Percentiles rank a stretch among this genome's conserved stretches.
These are phyloP conservation scores for Termitomyces sp. DNA, from an alignment of 768 basidiomycete species.

Conservation along the genomic window DNA sequence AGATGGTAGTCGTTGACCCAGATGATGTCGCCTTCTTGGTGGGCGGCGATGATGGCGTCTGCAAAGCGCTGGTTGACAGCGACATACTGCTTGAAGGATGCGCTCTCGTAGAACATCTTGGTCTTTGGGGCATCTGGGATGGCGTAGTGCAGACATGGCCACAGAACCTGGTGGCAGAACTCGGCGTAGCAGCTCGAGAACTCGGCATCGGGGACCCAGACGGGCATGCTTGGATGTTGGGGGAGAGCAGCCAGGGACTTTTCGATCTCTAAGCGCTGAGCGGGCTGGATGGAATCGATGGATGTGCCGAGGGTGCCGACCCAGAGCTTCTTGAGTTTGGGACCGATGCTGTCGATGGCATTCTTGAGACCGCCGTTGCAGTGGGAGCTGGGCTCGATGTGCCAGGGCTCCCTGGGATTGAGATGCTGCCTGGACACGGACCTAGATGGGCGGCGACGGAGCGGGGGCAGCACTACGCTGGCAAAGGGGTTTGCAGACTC, in stretches of 20 bases:
- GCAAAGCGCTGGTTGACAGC: constrained; percentile 91
- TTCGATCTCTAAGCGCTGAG: constrained; percentile 52
- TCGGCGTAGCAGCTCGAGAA: constrained; percentile 80
- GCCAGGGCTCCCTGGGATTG: constrained; percentile 29
- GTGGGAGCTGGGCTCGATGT: constrained; percentile 56
- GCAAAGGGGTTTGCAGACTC: constrained; percentile 58
- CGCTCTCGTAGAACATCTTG: constrained; percentile 74
- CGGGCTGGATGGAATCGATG: constrained; percentile 59
- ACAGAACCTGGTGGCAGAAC: constrained; percentile 86
- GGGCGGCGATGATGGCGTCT: constrained; percentile 70
- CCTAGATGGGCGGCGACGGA: constrained; percentile 47
- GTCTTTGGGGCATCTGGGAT: constrained; percentile 86
- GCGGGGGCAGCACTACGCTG: constrained; percentile 29
- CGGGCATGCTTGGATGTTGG: constrained; percentile 37
- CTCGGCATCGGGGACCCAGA: constrained; percentile 80
- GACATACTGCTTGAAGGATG: constrained; percentile 78
- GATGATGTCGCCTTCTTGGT: constrained; percentile 86
- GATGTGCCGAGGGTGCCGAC: constrained; percentile 72
- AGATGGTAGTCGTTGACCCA: constrained; percentile 97
- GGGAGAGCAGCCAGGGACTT: constrained; percentile 30
- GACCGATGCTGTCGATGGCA: constrained; percentile 64
- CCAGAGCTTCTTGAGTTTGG: constrained; percentile 47
- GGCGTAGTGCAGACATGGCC: constrained; percentile 85
- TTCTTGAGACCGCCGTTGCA: constrained; percentile 85
- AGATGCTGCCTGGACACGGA: constrained; percentile 43